Percentiles rank a stretch among this genome's conserved stretches.
phyloP scores from a whole-genome alignment of 129 eudicot genomes.

The Calendula officinalis region DNA sequence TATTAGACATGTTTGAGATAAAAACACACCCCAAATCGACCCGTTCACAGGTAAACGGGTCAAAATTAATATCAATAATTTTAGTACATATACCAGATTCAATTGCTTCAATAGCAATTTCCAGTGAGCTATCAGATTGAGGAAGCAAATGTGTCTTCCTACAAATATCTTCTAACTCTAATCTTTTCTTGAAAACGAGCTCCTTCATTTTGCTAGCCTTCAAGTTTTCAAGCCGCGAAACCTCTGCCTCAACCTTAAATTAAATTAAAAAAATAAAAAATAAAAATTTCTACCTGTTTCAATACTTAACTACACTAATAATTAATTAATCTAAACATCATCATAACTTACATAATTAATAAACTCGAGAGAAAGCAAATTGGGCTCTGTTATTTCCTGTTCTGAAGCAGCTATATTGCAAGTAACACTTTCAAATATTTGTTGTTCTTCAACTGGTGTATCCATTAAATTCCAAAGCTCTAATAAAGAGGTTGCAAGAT shows the following conservation, averaged over 20 bases:
- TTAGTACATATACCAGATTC: constrained; percentile 34
- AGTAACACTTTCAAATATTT: constrained; percentile 75
- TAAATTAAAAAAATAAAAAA: not conserved
- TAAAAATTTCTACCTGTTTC: constrained; percentile 5
- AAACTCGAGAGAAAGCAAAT: constrained; percentile 67
- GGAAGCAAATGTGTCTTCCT: constrained; percentile 78
- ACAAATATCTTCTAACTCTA: constrained; percentile 78
- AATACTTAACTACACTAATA: not conserved
- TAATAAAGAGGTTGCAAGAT: constrained; percentile 71
- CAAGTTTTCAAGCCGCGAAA: constrained; percentile 69
- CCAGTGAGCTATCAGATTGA: constrained; percentile 52
- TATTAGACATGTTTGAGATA: no score
- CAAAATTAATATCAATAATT: not conserved
- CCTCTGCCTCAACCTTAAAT: constrained; percentile 82
- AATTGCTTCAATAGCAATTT: constrained; percentile 43
- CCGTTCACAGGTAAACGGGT: no score
- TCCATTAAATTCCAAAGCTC: constrained; percentile 99
- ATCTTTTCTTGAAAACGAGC: constrained; percentile 79
- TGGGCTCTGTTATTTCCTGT: constrained; percentile 75
- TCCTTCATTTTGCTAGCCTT: constrained; percentile 96
- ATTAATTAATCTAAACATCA: constrained; percentile 5
- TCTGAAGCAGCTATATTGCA: constrained; percentile 91
- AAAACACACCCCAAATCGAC: no score
- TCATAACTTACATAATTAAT: constrained; percentile 58
- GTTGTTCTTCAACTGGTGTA: constrained; percentile 91